Conservation (phyloP, 805 yeast genomes). For the Cyberlindnera subsufficiens region DNA sequence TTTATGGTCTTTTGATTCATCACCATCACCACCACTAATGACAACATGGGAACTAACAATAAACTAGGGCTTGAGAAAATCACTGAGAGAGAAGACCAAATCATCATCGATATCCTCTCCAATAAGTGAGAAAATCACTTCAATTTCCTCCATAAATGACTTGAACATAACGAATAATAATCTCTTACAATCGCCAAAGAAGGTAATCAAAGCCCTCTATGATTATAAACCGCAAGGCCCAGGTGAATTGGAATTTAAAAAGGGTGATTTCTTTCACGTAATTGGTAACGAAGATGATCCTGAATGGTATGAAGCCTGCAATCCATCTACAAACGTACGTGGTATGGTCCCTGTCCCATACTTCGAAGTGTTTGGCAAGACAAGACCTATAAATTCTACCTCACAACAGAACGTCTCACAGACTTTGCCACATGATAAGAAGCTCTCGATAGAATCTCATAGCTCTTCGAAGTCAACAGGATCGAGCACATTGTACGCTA, state of each 20-base stretch:
- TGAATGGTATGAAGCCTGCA: slow-evolving; percentile 81
- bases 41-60: neutral
- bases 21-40: too few species aligned
- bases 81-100: slow-evolving; percentile 22
- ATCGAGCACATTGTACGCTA: slow-evolving; percentile 61
- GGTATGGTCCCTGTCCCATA: slow-evolving; percentile 87
- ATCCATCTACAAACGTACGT: slow-evolving; percentile 68
- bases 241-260: slow-evolving; percentile 69
- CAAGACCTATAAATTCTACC: slow-evolving; percentile 33
- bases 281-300: slow-evolving; percentile 50
- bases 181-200: slow-evolving; percentile 53
- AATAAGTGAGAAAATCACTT: slow-evolving; percentile 13
- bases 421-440: slow-evolving; percentile 10
- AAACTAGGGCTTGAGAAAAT: slow-evolving; percentile 23
- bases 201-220: slow-evolving; percentile 76
- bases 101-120: slow-evolving; percentile 24
- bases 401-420: slow-evolving; percentile 2
- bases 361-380: slow-evolving; percentile 72
- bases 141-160: slow-evolving; percentile 21
- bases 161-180: slow-evolving; percentile 17
- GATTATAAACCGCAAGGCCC: slow-evolving; percentile 75
- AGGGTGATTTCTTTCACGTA: slow-evolving; percentile 90
- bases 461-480: slow-evolving; percentile 11
- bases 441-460: slow-evolving; percentile 16
- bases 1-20: too few species aligned